phyloP scores from a whole-genome alignment of 1,284 basidiomycete species.

The Mycena sp. region DNA sequence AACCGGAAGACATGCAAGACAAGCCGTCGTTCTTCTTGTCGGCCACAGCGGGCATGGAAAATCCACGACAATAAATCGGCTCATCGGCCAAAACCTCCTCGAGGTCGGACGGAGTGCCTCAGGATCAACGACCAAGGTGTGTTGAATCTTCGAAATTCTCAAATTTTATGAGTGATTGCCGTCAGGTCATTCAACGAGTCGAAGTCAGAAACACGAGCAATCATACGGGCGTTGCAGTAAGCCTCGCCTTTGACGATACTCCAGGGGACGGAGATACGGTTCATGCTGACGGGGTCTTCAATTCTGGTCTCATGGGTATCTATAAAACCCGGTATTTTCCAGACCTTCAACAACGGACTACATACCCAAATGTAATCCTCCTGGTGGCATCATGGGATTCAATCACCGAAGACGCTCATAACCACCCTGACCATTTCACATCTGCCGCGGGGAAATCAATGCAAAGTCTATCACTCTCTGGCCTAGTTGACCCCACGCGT shows the following conservation, averaged over 20 bases:
- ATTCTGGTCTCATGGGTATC: slow-evolving; percentile 8
- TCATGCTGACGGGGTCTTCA: neutral
- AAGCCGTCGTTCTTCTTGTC: slow-evolving; percentile 23
- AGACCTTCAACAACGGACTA: neutral
- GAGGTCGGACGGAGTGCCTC: neutral
- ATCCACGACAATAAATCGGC: slow-evolving; percentile 22
- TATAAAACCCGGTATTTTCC: slow-evolving; percentile 18
- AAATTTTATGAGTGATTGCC: neutral
- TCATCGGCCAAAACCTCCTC: slow-evolving; percentile 14
- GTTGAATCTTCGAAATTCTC: neutral
- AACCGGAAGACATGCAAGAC: neutral
- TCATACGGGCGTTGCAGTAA: neutral
- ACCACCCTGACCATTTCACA: slow-evolving; percentile 10
- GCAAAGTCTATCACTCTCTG: slow-evolving; percentile 10
- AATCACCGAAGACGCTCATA: slow-evolving; percentile 5
- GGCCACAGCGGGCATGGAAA: slow-evolving; percentile 20
- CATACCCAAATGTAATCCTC: slow-evolving; percentile 20
- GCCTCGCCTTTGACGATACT: slow-evolving; percentile 26
- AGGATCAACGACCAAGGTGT: slow-evolving; percentile 25
- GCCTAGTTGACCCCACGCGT: slow-evolving; percentile 10
- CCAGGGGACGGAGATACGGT: slow-evolving; percentile 6
- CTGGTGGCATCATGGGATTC: slow-evolving; percentile 26
- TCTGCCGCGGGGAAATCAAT: slow-evolving; percentile 20
- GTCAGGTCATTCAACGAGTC: slow-evolving; percentile 21
- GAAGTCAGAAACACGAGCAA: neutral